These are phyloP conservation scores for Colletotrichum salicis DNA, from an alignment of 2,329 filamentous ascomycete species.

Conservation along the genomic window DNA sequence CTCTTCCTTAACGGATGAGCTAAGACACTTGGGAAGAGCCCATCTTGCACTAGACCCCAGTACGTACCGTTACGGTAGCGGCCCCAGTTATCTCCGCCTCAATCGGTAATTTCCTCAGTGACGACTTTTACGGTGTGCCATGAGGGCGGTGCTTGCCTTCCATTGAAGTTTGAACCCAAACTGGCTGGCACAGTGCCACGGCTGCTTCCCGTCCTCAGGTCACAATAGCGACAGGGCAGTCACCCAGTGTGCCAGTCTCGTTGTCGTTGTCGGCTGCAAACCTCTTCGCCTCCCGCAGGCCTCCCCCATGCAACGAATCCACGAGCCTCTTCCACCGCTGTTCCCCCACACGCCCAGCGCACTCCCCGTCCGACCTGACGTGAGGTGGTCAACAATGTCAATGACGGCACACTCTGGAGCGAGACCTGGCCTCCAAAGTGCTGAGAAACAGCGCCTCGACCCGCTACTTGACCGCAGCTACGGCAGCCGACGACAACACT, in stretches of 20 bases:
- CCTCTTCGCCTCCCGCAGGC: slow-evolving; percentile 7
- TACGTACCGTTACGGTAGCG: slow-evolving; percentile 17
- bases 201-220: too few relatives aligned
- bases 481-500: not conserved
- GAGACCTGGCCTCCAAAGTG: not conserved
- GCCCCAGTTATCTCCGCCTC: slow-evolving; percentile 26
- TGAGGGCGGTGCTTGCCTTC: slow-evolving; percentile 27
- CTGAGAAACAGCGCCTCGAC: slow-evolving; percentile 31
- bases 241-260: not conserved
- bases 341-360: not conserved
- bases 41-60: not conserved
- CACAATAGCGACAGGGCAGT: too few relatives aligned
- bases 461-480: slow-evolving; percentile 33
- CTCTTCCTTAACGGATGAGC: slow-evolving; percentile 3
- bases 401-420: not conserved
- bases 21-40: not conserved
- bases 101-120: slow-evolving; percentile 26
- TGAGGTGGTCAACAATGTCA: not conserved
- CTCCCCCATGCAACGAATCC: not conserved
- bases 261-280: not conserved
- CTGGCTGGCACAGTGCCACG: too few relatives aligned
- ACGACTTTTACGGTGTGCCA: not conserved
- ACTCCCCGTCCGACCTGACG: not conserved
- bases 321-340: not conserved
- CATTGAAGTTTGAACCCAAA: not conserved